Evolutionary conservation across 768 basidiomycete species (phyloP), one percentile per base, ranked within the genome.

Genomic region (Galerina sulciceps): DNA sequence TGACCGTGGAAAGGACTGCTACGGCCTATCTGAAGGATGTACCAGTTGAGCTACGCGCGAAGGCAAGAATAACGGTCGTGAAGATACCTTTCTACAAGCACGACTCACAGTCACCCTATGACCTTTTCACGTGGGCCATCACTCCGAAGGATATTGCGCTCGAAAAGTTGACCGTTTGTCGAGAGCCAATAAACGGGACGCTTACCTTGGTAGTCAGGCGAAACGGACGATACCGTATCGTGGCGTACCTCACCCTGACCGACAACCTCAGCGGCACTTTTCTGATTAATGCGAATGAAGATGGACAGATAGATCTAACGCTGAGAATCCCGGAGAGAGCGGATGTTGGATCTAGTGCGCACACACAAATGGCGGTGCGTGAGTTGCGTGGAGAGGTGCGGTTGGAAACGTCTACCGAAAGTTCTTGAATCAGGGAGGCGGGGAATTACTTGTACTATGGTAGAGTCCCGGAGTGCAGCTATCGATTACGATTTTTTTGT

Each of bases 231-330:
- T 6, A 26, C 8, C 49, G 17, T 13, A 35, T 44, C 13, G 37
- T 43, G 3, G 26, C 50, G 5, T 58, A 52, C 22, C 18, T 58
- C 34, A 37, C 37, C 4, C 26, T 58, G 31, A 52, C 57, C 3
- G 57, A 58, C 43, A 42, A 58, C 10, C 37, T 46, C 15, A 58
- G 57, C 17, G 57, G 57, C 6, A 52, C 50, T 10, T 58, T 45
- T 18, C 42, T 53, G 4, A 37, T 58, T 10, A 34, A 20, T 10
- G 6, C 42, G 9, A 10, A 51, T 46, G 26, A 22, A 5, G 35
- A 22, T 0, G 57, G 57, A 3, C 6, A 23, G 35, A 44, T 58
- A 5, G 49, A 58, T 18, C 22, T 58, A 41, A 51, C 9, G 4
- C 31, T 58, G 8, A 52, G 14, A 17, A 46, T 58, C 2, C 49